Conservation (phyloP, 768 basidiomycete species). For the Collybiopsis luxurians region DNA sequence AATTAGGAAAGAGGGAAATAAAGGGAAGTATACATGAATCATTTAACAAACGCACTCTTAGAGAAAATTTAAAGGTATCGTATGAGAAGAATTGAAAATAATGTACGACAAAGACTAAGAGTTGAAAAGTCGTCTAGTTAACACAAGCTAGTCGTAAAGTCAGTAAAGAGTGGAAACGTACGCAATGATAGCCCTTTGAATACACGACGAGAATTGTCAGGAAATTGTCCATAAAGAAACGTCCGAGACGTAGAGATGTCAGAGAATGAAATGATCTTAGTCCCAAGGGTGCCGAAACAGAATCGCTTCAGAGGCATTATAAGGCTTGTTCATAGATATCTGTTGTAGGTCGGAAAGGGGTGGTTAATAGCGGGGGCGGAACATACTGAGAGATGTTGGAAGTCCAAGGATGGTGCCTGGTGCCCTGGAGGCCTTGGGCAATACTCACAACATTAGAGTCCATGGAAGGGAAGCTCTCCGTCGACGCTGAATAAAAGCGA, state of each 20-base stretch:
- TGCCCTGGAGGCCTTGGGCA: slow-evolving; percentile 1
- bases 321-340: no score
- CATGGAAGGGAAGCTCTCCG: neutral
- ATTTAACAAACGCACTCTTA: neutral
- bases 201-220: no score
- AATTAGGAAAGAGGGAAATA: neutral
- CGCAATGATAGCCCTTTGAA: no score
- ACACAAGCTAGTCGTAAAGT: no score
- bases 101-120: neutral
- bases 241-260: no score
- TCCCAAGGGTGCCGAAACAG: no score
- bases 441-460: slow-evolving; percentile 3
- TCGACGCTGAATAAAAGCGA: slow-evolving; percentile 1
- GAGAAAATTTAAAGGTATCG: no score
- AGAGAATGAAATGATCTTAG: no score
- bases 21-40: slow-evolving; percentile 1
- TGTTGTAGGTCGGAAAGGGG: slow-evolving; percentile 25
- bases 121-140: no score
- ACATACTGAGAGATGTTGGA: neutral
- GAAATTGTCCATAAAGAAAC: no score
- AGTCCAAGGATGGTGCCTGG: slow-evolving; percentile 4
- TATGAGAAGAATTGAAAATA: neutral
- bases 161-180: no score
- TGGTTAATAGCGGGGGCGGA: slow-evolving; percentile 21
- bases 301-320: no score